A percentile compares a stretch with the other conserved stretches of the same genome.
Conservation (phyloP, 306 rosid genomes). For the Vigna reflexopilosa region DNA sequence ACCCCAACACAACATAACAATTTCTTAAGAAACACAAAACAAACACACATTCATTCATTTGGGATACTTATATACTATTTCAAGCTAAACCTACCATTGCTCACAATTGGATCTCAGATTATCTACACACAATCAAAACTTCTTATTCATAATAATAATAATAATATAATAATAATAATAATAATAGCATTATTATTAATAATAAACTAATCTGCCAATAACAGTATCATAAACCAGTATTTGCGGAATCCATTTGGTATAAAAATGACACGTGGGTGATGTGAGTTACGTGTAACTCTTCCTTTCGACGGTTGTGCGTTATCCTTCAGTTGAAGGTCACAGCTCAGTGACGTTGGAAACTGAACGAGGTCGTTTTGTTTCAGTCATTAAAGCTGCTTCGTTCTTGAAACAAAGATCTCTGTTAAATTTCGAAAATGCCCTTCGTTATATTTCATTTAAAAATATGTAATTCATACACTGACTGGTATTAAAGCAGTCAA, state of each 20-base stretch:
- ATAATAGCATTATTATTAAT: too few relatives aligned
- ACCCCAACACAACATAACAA: not conserved
- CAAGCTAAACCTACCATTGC: not conserved
- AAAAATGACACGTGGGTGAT: slow-evolving; percentile 47
- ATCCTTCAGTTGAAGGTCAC: slow-evolving; percentile 37
- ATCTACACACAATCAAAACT: slow-evolving; percentile 17
- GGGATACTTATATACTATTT: not conserved
- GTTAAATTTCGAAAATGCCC: slow-evolving; percentile 45
- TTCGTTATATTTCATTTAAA: not conserved
- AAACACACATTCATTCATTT: not conserved
- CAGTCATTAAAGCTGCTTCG: slow-evolving; percentile 35
- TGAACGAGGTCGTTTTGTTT: slow-evolving; percentile 38
- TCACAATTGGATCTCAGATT: too few relatives aligned
- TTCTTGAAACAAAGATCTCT: slow-evolving; percentile 66
- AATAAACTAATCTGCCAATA: not conserved
- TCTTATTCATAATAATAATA: too few relatives aligned
- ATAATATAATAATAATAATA: too few relatives aligned
- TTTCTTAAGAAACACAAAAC: not conserved
- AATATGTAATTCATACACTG: too few relatives aligned
- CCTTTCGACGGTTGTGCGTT: slow-evolving; percentile 21
- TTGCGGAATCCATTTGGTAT: slow-evolving; percentile 20
- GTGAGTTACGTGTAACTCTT: slow-evolving; percentile 43
- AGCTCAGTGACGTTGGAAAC: slow-evolving; percentile 24
- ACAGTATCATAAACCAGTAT: slow-evolving; percentile 26
- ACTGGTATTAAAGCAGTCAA: not conserved